phyloP scores from a whole-genome alignment of 441 rosid genomes.

The Rhodomyrtus psidioides region DNA sequence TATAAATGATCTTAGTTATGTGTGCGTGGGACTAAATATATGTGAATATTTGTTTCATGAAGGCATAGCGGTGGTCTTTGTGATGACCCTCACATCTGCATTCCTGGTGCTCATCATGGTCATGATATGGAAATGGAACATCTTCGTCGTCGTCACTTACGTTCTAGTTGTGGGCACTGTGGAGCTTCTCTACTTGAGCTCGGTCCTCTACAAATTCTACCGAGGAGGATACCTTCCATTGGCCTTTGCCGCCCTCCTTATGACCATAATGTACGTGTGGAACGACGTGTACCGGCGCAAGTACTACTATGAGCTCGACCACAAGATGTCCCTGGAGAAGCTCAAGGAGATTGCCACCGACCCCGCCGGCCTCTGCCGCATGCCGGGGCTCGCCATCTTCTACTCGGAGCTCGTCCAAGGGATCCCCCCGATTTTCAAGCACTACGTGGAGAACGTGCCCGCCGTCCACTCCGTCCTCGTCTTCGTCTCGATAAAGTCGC shows the following conservation, averaged over 20 bases:
- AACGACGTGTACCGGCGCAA: constrained; percentile 34
- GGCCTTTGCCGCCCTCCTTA: constrained; percentile 31
- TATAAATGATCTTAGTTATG: background rate
- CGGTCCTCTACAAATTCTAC: constrained; percentile 47
- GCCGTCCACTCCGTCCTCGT: constrained; percentile 36
- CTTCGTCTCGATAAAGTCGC: constrained; percentile 39
- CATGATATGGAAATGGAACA: constrained; percentile 48
- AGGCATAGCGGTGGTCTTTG: constrained; percentile 56
- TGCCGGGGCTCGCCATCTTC: constrained; percentile 49
- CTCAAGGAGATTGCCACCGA: constrained; percentile 13
- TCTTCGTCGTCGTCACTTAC: constrained; percentile 20
- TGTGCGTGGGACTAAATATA: background rate
- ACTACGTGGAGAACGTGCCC: constrained; percentile 30
- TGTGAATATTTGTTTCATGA: background rate
- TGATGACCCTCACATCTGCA: constrained; percentile 42
- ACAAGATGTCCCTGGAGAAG: constrained; percentile 30
- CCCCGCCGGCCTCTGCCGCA: constrained; percentile 4
- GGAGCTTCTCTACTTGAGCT: constrained; percentile 33
- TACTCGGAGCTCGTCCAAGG: constrained; percentile 51
- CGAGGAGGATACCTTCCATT: constrained; percentile 48
- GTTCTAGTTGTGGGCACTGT: constrained; percentile 24
- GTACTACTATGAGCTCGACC: constrained; percentile 37
- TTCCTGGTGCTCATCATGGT: constrained; percentile 47
- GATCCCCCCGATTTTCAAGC: constrained; percentile 44
- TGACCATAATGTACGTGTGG: constrained; percentile 40